phyloP scores from a whole-genome alignment of 139 green algal genomes.

The Picochlorum sp. region DNA sequence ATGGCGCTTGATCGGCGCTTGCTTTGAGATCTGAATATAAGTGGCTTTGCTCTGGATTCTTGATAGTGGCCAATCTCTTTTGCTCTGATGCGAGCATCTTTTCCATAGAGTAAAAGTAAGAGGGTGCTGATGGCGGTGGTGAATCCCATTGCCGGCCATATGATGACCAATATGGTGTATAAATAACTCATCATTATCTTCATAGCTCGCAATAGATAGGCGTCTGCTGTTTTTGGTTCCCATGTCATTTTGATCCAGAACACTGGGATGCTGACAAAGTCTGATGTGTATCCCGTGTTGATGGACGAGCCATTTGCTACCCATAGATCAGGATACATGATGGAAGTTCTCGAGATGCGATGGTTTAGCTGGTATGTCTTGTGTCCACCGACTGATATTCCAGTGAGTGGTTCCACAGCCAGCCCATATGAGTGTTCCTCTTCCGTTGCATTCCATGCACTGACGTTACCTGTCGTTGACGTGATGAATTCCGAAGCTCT shows the following conservation, averaged over 20 bases:
- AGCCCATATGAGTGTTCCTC: constrained; percentile 19
- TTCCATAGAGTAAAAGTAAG: constrained; percentile 11
- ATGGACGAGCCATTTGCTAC: constrained; percentile 4
- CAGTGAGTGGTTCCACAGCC: constrained; percentile 24
- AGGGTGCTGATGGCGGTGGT: constrained; percentile 3
- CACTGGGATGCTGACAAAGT: constrained; percentile 18
- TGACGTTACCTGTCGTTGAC: background rate
- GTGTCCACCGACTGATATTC: constrained; percentile 17
- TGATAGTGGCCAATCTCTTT: background rate
- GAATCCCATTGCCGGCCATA: constrained; percentile 3
- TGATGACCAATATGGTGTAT: constrained; percentile 18
- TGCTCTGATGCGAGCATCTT: constrained; percentile 8
- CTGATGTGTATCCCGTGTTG: background rate
- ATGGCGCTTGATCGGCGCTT: background rate
- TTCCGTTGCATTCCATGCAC: constrained; percentile 6
- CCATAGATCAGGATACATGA: constrained; percentile 29
- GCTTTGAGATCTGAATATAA: background rate
- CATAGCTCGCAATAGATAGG: constrained; percentile 2
- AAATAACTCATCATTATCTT: background rate
- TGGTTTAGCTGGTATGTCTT: constrained; percentile 28
- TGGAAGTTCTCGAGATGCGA: constrained; percentile 11
- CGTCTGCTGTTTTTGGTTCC: constrained; percentile 6
- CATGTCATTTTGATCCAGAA: constrained; percentile 10
- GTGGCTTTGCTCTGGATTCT: background rate
- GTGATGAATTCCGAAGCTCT: constrained; percentile 2